These are phyloP conservation scores for Pistacia integerrima DNA, from an alignment of 345 rosid genomes.

Conservation along the genomic window DNA sequence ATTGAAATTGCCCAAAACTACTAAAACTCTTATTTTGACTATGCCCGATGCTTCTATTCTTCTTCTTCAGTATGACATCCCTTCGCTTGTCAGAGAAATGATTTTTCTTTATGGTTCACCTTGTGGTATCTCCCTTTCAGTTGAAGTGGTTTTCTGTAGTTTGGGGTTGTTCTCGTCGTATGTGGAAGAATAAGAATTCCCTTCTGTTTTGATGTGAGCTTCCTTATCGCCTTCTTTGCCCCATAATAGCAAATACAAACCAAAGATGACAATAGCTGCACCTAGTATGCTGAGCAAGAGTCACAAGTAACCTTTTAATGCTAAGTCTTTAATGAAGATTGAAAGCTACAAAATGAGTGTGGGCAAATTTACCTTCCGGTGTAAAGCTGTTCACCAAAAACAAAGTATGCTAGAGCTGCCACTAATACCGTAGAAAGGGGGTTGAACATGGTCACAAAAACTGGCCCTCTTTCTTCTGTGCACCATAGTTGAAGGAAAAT, in stretches of 20 bases:
- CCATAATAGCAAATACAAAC: slow-evolving; percentile 66
- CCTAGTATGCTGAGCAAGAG: slow-evolving; percentile 53
- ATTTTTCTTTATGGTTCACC: slow-evolving; percentile 18
- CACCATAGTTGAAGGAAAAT: slow-evolving; percentile 57
- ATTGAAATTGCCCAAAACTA: neutral
- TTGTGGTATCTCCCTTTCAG: slow-evolving; percentile 13
- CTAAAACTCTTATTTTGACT: neutral
- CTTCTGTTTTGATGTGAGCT: slow-evolving; percentile 18
- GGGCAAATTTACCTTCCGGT: slow-evolving; percentile 51
- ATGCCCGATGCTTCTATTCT: neutral
- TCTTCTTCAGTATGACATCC: neutral
- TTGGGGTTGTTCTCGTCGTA: slow-evolving; percentile 17
- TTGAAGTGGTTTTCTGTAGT: slow-evolving; percentile 19
- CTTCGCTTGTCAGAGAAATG: neutral
- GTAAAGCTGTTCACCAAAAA: slow-evolving; percentile 59
- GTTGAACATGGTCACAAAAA: slow-evolving; percentile 66
- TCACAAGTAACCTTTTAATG: neutral
- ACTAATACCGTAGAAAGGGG: slow-evolving; percentile 56
- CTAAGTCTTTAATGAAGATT: neutral
- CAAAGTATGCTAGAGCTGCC: slow-evolving; percentile 50
- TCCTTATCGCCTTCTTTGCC: slow-evolving; percentile 57
- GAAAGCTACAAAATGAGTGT: neutral
- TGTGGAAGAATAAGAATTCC: slow-evolving; percentile 13
- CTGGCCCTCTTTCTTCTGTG: slow-evolving; percentile 58
- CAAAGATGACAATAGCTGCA: slow-evolving; percentile 47